Evolutionary conservation across 371 early-diverging fungal species (phyloP).

Genomic region (Coemansia sp.): DNA sequence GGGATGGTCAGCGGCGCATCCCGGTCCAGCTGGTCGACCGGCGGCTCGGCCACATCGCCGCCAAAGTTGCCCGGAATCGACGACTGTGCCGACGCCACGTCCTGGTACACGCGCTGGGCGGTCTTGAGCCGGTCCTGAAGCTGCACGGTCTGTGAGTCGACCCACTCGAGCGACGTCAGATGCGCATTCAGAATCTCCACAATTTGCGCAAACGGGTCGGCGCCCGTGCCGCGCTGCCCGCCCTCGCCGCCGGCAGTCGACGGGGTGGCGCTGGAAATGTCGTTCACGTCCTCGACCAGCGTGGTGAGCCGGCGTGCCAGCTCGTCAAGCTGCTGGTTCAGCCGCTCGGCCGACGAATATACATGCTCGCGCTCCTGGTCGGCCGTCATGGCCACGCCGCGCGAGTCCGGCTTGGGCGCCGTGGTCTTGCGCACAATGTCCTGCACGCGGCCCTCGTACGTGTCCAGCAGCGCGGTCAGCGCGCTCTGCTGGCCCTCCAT

Average conservation of each 20-base stretch:
- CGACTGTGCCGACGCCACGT: conserved; percentile 34
- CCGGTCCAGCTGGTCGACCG: not conserved
- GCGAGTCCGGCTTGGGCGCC: conserved; percentile 5
- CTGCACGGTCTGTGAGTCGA: conserved; percentile 58
- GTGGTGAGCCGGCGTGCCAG: conserved; percentile 72
- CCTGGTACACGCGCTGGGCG: conserved; percentile 41
- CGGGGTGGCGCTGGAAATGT: conserved; percentile 50
- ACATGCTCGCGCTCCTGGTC: conserved; percentile 86
- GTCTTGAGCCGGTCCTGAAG: conserved; percentile 47
- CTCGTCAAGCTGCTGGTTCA: conserved; percentile 86
- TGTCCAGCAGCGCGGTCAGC: conserved; percentile 70
- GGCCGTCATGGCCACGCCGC: conserved; percentile 53
- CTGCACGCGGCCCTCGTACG: conserved; percentile 64
- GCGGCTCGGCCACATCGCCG: not conserved
- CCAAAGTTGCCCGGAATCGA: conserved; percentile 13
- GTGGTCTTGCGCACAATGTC: conserved; percentile 46
- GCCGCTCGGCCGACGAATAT: conserved; percentile 77
- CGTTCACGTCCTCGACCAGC: conserved; percentile 88
- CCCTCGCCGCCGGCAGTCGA: conserved; percentile 26
- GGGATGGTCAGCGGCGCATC: conserved; percentile 21
- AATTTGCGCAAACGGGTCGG: conserved; percentile 66
- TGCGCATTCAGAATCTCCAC: conserved; percentile 87
- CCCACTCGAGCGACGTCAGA: conserved; percentile 87
- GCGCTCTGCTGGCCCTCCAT: conserved; percentile 86
- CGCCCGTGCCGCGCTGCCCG: conserved; percentile 46